Evolutionary conservation across 2,329 filamentous ascomycete genomes (phyloP).

Genomic region (Fusarium sacchari): DNA sequence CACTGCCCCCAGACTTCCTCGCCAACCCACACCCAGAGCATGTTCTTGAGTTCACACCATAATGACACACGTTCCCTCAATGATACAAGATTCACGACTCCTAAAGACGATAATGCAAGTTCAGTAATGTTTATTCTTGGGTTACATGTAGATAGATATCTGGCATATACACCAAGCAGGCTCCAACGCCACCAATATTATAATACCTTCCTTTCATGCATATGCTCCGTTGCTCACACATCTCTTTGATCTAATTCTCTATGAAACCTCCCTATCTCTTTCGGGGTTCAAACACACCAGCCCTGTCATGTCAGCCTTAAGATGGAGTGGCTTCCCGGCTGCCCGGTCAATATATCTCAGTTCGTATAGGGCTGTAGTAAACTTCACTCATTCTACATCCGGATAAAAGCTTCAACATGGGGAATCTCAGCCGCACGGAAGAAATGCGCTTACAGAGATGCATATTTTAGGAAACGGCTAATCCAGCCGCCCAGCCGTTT

Average conservation of each 20-base stretch:
- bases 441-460: neutral
- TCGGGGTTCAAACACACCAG: fast-evolving
- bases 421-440: neutral
- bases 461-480: neutral
- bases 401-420: neutral
- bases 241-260: too few relatives aligned
- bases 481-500: neutral
- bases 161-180: neutral
- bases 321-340: neutral
- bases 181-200: neutral
- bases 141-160: neutral
- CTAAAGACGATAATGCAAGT: neutral
- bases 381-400: neutral
- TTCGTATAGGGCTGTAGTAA: neutral
- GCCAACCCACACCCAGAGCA: conserved; percentile 5
- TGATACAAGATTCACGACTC: neutral
- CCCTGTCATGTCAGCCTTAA: neutral
- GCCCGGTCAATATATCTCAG: neutral
- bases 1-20: conserved; percentile 32
- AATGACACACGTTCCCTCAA: neutral
- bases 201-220: neutral
- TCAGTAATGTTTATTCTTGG: neutral
- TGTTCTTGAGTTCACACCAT: conserved; percentile 31
- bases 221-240: neutral
- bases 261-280: neutral